Conservation (phyloP, 2,329 filamentous ascomycete species). For the Exophiala alcalophila region DNA sequence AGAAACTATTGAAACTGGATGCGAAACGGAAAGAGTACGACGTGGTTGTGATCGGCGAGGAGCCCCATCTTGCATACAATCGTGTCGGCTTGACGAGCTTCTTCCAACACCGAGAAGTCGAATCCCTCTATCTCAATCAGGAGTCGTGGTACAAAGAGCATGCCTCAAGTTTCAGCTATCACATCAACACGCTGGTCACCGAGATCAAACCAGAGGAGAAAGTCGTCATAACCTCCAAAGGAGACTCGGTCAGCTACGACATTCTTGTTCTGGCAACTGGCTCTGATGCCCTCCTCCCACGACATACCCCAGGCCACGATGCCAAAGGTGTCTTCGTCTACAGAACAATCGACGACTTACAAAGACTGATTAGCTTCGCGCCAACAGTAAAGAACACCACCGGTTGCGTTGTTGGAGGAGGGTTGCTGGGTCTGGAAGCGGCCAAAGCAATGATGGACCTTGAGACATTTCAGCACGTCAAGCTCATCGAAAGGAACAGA, state of each 20-base stretch:
- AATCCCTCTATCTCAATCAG: conserved; percentile 85
- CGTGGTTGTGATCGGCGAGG: conserved; percentile 82
- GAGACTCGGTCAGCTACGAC: conserved; percentile 69
- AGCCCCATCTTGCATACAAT: conserved; percentile 85
- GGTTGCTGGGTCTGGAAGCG: conserved; percentile 79
- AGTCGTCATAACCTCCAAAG: conserved; percentile 66
- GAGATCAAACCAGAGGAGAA: conserved; percentile 64
- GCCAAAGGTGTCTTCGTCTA: conserved; percentile 86
- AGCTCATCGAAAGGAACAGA: conserved; percentile 74
- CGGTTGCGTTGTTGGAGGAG: conserved; percentile 78
- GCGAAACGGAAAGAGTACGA: conserved; percentile 71
- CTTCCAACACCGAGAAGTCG: conserved; percentile 79
- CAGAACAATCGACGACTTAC: conserved; percentile 76
- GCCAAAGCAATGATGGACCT: conserved; percentile 91
- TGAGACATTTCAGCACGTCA: conserved; percentile 68
- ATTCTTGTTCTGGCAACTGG: conserved; percentile 81
- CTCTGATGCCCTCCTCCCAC: conserved; percentile 74
- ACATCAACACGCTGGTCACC: conserved; percentile 72
- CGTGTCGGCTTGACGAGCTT: conserved; percentile 84
- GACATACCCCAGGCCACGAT: conserved; percentile 71
- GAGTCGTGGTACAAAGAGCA: conserved; percentile 73
- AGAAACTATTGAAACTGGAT: conserved; percentile 85
- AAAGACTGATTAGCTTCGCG: conserved; percentile 72
- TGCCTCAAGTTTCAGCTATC: conserved; percentile 67
- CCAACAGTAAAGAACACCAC: conserved; percentile 63